Evolutionary conservation across 2,329 filamentous ascomycete genomes (phyloP), one percentile per base, ranked within the genome.

Genomic region (Sporothrix curviconia): DNA sequence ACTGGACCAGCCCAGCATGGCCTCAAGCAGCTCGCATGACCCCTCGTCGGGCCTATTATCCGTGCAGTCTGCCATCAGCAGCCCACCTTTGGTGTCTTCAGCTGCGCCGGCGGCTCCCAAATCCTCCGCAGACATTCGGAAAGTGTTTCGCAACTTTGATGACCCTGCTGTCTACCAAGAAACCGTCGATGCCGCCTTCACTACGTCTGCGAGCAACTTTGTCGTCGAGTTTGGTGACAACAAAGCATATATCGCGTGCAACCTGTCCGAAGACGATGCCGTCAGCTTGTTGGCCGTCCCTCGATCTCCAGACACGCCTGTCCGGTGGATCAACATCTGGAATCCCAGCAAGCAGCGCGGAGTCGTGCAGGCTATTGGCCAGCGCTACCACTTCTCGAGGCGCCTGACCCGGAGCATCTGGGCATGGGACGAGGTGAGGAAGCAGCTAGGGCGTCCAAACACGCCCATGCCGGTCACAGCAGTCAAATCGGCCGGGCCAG

Each of bases 281-380:
- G 57, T 67, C 14, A 60, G 61, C 17, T 67, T 82, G 2, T 66
- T 77, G 32, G n/a, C 30, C 72, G 50, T 1, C 71, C 77, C 28
- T 14, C 40, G 39, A 7, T n/a, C 12, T n/a, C 46, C 78, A 75
- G 59, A 67, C 1, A 65, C 65, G 39, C 70, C 71, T 3, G 83
- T 87, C 4, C 77, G 86, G 68, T 91, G 87, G 87, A 89, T 90
- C 63, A 89, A 90, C 61, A 78, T 91, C 25, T 91, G 86, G 84
- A 77, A 81, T 47, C 86, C 86, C 0, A 80, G 82, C 64, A 69
- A 71, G 17, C 85, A 90, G 64, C 74, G 72, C 36, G 74, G 79
- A 3, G 66, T 79, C 9, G 75, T 90, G 44, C 58, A 75, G 63
- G 63, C 69, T 4, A 76, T 90, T 24, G 84, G 81, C 15, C 72